phyloP scores from a whole-genome alignment of 805 yeast species.

The Candida sakaeoensis region DNA sequence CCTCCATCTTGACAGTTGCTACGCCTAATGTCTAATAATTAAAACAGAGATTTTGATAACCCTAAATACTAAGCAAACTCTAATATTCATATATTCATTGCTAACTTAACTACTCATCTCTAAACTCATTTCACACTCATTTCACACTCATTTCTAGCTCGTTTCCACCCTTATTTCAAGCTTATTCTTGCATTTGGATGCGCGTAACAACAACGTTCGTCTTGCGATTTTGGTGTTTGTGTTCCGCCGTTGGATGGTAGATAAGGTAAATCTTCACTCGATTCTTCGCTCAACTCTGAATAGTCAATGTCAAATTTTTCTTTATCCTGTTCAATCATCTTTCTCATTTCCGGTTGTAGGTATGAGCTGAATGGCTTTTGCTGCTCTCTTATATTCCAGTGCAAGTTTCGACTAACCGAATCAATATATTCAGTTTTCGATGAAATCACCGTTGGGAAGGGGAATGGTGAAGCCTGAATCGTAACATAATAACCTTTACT shows the following conservation, averaged over 20 bases:
- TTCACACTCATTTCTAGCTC: no score
- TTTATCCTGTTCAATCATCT: conserved; percentile 13
- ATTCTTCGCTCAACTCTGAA: conserved; percentile 14
- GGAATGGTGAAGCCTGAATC: conserved; percentile 80
- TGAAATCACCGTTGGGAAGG: conserved; percentile 88
- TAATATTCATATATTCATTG: no score
- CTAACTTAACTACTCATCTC: no score
- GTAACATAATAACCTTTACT: conserved; percentile 81
- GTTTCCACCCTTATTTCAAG: no score
- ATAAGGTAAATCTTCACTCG: conserved; percentile 22
- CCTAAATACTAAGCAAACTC: no score
- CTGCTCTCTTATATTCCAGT: conserved; percentile 90
- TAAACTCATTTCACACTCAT: no score
- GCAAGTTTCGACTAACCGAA: conserved; percentile 76
- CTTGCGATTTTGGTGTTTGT: conserved; percentile 30
- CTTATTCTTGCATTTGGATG: conserved; percentile 40
- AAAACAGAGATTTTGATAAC: no score
- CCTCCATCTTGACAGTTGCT: no score
- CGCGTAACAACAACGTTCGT: conserved; percentile 39
- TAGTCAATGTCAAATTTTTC: conserved; percentile 36
- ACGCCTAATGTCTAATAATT: no score
- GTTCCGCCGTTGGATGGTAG: conserved; percentile 30
- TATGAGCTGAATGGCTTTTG: conserved; percentile 64
- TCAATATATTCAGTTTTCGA: conserved; percentile 77
- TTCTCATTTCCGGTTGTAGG: conserved; percentile 9